phyloP scores from a whole-genome alignment of 2,329 filamentous ascomycete species.

The Monilinia aucupariae region DNA sequence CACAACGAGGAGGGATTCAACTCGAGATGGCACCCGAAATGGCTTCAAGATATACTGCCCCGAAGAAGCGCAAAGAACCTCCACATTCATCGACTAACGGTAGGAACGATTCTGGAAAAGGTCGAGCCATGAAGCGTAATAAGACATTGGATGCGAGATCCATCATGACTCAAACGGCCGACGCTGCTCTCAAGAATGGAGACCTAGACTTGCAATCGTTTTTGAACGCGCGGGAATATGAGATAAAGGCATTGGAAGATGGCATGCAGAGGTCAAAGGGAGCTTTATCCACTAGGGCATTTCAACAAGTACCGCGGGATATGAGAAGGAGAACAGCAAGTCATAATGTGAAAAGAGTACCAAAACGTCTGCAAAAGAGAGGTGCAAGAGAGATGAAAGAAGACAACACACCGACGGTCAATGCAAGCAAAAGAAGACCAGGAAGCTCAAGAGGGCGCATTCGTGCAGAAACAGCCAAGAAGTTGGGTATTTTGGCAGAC shows the following conservation, averaged over 20 bases:
- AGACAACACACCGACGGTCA: constrained; percentile 83
- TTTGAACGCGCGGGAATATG: constrained; percentile 77
- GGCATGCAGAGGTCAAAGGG: constrained; percentile 72
- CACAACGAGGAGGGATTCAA: background rate
- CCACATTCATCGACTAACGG: constrained; percentile 22
- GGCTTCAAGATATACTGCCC: constrained; percentile 21
- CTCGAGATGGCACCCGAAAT: constrained; percentile 18
- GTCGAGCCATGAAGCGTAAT: constrained; percentile 37
- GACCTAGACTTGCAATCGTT: constrained; percentile 83
- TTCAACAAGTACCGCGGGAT: constrained; percentile 82
- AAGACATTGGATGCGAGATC: constrained; percentile 41
- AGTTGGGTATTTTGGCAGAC: constrained; percentile 57
- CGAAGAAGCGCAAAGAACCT: constrained; percentile 31
- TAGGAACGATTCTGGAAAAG: constrained; percentile 18
- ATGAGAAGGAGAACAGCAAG: constrained; percentile 84
- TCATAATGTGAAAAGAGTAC: constrained; percentile 89
- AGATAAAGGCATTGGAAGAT: constrained; percentile 78
- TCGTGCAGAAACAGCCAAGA: constrained; percentile 70
- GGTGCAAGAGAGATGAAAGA: constrained; percentile 73
- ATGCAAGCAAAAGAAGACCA: constrained; percentile 56
- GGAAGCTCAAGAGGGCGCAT: constrained; percentile 53
- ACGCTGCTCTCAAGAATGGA: constrained; percentile 52
- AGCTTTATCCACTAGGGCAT: constrained; percentile 62
- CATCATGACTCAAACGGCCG: constrained; percentile 42
- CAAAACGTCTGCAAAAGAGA: constrained; percentile 64